A percentile compares a stretch with the other conserved stretches of the same genome.
phyloP scores from a whole-genome alignment of 768 basidiomycete species.

The Auriscalpium vulgare region DNA sequence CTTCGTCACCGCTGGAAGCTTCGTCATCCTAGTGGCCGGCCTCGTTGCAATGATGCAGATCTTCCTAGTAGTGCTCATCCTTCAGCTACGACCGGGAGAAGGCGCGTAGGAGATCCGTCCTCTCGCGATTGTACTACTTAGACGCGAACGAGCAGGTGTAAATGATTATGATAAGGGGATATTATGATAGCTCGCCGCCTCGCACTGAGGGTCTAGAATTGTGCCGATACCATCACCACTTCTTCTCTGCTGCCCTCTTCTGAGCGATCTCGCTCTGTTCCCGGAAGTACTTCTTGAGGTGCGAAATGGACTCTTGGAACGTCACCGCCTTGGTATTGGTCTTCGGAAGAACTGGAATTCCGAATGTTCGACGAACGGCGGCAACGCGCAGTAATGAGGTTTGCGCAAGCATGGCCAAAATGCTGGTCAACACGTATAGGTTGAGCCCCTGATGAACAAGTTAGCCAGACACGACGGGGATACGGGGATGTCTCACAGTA shows the following conservation, averaged over 20 bases:
- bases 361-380: slow-evolving; percentile 31
- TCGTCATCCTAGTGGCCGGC: slow-evolving; percentile 49
- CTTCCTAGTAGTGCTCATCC: slow-evolving; percentile 53
- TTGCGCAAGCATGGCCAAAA: slow-evolving; percentile 39
- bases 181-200: background rate
- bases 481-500: slow-evolving; percentile 39
- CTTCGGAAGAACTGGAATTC: slow-evolving; percentile 23
- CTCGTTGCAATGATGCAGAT: slow-evolving; percentile 61
- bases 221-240: slow-evolving; percentile 2
- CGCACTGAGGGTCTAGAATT: background rate
- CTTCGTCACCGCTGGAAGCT: slow-evolving; percentile 76
- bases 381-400: slow-evolving; percentile 35
- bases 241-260: slow-evolving; percentile 6
- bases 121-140: background rate
- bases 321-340: slow-evolving; percentile 5
- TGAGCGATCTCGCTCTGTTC: slow-evolving; percentile 6
- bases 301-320: slow-evolving; percentile 11
- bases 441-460: slow-evolving; percentile 39
- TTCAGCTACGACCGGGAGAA: slow-evolving; percentile 28
- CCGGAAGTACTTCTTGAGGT: slow-evolving; percentile 11
- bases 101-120: background rate
- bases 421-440: slow-evolving; percentile 49
- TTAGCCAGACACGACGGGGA: background rate
- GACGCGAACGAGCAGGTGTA: background rate
- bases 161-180: background rate